A percentile compares a stretch with the other conserved stretches of the same genome.
Conservation (phyloP, 495 filamentous ascomycete species). For the Annulohypoxylon moriforme region DNA sequence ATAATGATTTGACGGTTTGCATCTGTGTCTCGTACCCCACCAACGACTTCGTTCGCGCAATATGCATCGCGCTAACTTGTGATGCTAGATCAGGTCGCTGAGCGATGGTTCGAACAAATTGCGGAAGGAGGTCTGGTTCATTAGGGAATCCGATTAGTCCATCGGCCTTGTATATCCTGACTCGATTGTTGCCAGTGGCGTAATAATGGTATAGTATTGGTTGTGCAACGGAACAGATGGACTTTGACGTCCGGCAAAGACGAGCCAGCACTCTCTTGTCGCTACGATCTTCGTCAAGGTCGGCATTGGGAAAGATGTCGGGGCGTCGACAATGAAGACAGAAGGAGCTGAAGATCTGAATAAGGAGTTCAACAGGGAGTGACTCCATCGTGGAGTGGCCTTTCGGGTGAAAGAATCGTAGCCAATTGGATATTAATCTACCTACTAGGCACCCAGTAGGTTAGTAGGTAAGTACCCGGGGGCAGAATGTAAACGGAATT, state of each 20-base stretch:
- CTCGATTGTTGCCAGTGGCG: constrained; percentile 13
- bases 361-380: constrained; percentile 9
- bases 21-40: not conserved
- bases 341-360: constrained; percentile 12
- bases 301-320: constrained; percentile 7
- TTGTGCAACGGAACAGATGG: constrained; percentile 13
- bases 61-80: constrained; percentile 6
- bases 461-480: no score
- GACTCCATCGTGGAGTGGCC: constrained; percentile 7
- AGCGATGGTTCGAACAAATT: constrained; percentile 2
- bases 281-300: not conserved
- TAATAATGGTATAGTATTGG: constrained; percentile 18
- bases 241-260: constrained; percentile 6
- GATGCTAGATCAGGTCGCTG: constrained; percentile 13
- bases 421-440: not conserved
- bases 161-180: not conserved
- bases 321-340: constrained; percentile 11
- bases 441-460: no score
- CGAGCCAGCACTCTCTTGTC: constrained; percentile 7
- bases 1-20: not conserved
- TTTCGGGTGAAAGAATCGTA: not conserved
- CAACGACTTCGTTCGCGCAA: not conserved
- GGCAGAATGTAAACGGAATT: no score
- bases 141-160: not conserved
- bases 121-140: not conserved